Conservation (phyloP, 1,284 basidiomycete species). For the Apiotrichum gamsii region DNA sequence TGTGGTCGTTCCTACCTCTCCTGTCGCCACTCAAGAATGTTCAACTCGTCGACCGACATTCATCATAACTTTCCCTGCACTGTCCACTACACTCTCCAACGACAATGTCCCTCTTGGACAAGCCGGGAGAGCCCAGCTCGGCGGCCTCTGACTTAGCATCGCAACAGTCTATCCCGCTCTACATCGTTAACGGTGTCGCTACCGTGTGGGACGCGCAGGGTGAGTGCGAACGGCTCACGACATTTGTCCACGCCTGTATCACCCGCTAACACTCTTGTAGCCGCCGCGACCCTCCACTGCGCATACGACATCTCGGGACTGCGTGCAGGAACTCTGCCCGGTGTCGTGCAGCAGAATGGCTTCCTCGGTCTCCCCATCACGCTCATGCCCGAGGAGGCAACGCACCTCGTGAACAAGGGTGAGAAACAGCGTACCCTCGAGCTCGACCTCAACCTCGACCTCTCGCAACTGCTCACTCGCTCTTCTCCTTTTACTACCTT, state of each 20-base stretch:
- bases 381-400: slow-evolving; percentile 86
- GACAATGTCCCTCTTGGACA: slow-evolving; percentile 4
- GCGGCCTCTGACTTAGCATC: too few species aligned
- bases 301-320: slow-evolving; percentile 77
- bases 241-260: neutral
- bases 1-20: neutral
- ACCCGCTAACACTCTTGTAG: slow-evolving; percentile 38
- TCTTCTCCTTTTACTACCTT: neutral
- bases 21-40: neutral
- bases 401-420: slow-evolving; percentile 76
- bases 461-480: neutral
- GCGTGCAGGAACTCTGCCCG: slow-evolving; percentile 83
- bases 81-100: neutral
- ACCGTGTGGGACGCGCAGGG: slow-evolving; percentile 47
- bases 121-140: slow-evolving; percentile 5
- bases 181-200: slow-evolving; percentile 43
- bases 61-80: neutral
- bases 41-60: neutral
- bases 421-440: too few species aligned
- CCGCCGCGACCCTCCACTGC: slow-evolving; percentile 69
- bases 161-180: slow-evolving; percentile 42
- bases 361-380: slow-evolving; percentile 87
- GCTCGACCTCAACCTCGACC: neutral
- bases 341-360: slow-evolving; percentile 91
- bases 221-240: slow-evolving; percentile 12